A percentile compares a stretch with the other conserved stretches of the same genome.
Evolutionary conservation across 2,329 filamentous ascomycete species (phyloP).

Genomic region (Cyphellophora attinorum): DNA sequence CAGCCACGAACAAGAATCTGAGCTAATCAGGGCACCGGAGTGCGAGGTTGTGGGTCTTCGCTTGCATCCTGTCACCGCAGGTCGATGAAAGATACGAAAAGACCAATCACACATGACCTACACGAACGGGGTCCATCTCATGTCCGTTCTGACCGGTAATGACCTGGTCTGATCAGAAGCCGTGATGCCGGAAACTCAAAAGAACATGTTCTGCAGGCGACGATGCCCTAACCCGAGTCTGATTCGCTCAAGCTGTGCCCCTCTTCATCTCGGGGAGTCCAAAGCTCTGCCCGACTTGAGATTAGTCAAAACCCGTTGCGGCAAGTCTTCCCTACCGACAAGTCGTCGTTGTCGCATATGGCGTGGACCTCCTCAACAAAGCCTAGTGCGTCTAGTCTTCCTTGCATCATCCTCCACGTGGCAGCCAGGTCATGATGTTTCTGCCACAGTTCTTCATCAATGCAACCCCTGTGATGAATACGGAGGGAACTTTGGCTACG

Average conservation of each 20-base stretch:
- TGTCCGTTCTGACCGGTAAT: not conserved
- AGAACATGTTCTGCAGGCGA: not conserved
- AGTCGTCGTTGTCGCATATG: not conserved
- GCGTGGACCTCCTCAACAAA: not conserved
- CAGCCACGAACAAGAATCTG: not conserved
- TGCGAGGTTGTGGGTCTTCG: too few relatives aligned
- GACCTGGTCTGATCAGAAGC: not conserved
- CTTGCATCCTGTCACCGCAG: not conserved
- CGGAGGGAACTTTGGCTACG: not conserved
- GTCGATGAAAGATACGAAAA: not conserved
- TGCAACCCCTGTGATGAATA: not conserved
- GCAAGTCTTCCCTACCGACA: not conserved
- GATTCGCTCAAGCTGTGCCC: not conserved
- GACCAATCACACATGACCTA: not conserved
- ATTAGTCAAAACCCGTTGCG: not conserved
- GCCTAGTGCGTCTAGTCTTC: not conserved
- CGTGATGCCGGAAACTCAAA: not conserved
- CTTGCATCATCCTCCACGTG: conserved; percentile 1
- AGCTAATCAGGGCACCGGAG: too few relatives aligned
- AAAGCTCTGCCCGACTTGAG: not conserved
- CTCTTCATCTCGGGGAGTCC: not conserved
- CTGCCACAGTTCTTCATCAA: not conserved
- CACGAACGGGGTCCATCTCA: not conserved
- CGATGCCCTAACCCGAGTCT: not conserved
- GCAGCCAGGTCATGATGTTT: not conserved